phyloP scores from a whole-genome alignment of 257 asterid species.

The Solanum rostratum region DNA sequence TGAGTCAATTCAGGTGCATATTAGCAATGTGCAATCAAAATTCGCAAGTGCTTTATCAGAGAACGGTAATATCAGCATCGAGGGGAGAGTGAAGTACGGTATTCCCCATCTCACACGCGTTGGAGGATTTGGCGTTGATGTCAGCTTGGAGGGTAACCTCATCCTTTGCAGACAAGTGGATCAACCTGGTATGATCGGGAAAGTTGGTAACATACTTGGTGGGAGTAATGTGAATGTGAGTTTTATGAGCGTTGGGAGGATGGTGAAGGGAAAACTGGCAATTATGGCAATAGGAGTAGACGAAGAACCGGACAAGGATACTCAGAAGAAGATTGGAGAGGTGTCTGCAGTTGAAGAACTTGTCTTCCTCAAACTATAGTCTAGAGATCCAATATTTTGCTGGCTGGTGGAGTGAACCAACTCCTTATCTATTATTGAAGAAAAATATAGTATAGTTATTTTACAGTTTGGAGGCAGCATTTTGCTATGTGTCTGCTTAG shows the following conservation, averaged over 20 bases:
- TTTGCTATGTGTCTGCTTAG: neutral
- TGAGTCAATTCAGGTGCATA: slow-evolving; percentile 67
- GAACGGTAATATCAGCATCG: slow-evolving; percentile 52
- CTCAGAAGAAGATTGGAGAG: slow-evolving; percentile 74
- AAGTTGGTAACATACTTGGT: slow-evolving; percentile 76
- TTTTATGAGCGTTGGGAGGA: slow-evolving; percentile 97
- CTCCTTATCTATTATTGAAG: too few relatives aligned
- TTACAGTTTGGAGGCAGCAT: neutral
- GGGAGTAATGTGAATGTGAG: slow-evolving; percentile 80
- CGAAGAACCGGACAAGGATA: slow-evolving; percentile 72
- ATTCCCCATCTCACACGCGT: slow-evolving; percentile 67
- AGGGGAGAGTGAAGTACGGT: slow-evolving; percentile 77
- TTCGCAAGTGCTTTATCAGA: slow-evolving; percentile 74
- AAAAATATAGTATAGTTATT: neutral
- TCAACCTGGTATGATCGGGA: slow-evolving; percentile 98
- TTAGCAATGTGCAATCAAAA: slow-evolving; percentile 59
- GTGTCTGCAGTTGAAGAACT: slow-evolving; percentile 81
- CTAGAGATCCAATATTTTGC: neutral
- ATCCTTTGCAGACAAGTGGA: slow-evolving; percentile 86
- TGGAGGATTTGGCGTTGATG: slow-evolving; percentile 74
- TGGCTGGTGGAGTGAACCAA: neutral
- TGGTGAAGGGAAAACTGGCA: slow-evolving; percentile 65
- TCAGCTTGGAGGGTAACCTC: slow-evolving; percentile 80
- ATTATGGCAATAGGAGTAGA: slow-evolving; percentile 98
- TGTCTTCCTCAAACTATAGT: slow-evolving; percentile 64